A percentile compares a stretch with the other conserved stretches of the same genome.
Conservation (phyloP, 2,329 filamentous ascomycete genomes). For the Xylariomycetidae sp. region DNA sequence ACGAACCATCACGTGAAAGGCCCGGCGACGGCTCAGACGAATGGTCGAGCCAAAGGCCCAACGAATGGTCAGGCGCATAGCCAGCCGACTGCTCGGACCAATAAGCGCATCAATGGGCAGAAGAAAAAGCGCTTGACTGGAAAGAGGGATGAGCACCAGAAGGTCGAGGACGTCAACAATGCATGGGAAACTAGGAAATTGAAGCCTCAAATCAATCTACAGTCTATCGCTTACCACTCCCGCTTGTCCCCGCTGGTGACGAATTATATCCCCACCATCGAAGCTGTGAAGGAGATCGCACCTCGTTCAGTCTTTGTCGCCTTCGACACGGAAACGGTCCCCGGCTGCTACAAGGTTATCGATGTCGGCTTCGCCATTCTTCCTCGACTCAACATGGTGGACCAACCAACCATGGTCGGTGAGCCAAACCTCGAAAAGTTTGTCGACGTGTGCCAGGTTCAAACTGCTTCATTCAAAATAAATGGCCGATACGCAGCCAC, state of each 20-base stretch:
- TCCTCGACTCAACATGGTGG: constrained; percentile 4
- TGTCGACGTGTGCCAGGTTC: neutral
- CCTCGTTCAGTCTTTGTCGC: constrained; percentile 5
- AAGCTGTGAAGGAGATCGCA: constrained; percentile 1
- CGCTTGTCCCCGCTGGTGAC: constrained; percentile 1
- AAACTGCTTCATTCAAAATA: constrained; percentile 3
- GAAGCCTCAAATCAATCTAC: constrained; percentile 2
- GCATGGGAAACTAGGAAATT: too few species aligned
- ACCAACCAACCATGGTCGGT: neutral
- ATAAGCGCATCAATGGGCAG: too few species aligned
- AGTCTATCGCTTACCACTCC: neutral
- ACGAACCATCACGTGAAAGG: too few species aligned
- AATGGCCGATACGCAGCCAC: constrained; percentile 1
- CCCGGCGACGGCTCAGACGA: too few species aligned
- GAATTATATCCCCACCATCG: constrained; percentile 3
- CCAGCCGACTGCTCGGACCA: too few species aligned
- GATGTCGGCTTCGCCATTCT: constrained; percentile 9
- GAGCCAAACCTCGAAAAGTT: constrained; percentile 1
- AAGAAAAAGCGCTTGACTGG: too few species aligned
- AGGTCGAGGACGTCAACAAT: too few species aligned
- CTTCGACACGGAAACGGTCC: neutral
- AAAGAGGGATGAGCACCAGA: too few species aligned
- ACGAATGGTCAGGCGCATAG: too few species aligned
- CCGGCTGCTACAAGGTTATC: neutral
- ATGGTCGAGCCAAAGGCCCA: too few species aligned